These are phyloP conservation scores for Gonapodya prolifera DNA, from an alignment of 192 early-diverging fungal genomes.

Conservation along the genomic window DNA sequence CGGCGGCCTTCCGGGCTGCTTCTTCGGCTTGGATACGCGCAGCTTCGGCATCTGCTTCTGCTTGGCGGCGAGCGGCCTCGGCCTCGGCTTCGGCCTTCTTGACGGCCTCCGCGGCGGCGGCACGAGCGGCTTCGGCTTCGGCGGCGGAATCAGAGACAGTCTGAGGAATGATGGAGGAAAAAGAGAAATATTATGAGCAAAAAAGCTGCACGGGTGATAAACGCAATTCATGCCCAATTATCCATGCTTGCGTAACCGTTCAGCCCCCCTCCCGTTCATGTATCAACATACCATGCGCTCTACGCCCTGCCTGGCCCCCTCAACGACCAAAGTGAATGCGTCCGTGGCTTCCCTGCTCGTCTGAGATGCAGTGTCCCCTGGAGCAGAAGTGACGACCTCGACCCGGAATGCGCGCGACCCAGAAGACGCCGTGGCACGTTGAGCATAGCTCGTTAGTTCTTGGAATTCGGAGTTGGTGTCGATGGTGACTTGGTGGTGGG, in stretches of 20 bases:
- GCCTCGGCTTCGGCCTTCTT: not conserved
- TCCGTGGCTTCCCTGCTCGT: not conserved
- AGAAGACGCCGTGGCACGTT: not conserved
- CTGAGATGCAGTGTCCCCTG: not conserved
- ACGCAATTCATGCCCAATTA: no score
- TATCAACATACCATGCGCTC: slow-evolving; percentile 2
- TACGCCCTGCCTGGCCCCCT: not conserved
- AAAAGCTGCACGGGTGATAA: not conserved
- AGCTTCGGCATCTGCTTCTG: not conserved
- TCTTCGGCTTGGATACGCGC: not conserved
- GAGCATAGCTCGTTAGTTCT: not conserved
- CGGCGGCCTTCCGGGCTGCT: not conserved
- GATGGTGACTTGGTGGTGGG: not conserved
- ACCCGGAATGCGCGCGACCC: not conserved
- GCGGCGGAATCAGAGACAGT: not conserved
- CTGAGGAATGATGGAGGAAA: not conserved
- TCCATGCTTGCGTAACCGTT: no score
- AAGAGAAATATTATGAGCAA: not conserved
- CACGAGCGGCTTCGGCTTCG: not conserved
- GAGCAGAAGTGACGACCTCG: not conserved
- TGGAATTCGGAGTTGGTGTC: not conserved
- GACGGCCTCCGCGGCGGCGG: not conserved
- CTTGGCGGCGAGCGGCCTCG: not conserved
- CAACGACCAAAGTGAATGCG: not conserved
- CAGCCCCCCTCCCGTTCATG: no score